Evolutionary conservation across 2,329 filamentous ascomycete genomes (phyloP).

Genomic region (Pezicula radicicola): DNA sequence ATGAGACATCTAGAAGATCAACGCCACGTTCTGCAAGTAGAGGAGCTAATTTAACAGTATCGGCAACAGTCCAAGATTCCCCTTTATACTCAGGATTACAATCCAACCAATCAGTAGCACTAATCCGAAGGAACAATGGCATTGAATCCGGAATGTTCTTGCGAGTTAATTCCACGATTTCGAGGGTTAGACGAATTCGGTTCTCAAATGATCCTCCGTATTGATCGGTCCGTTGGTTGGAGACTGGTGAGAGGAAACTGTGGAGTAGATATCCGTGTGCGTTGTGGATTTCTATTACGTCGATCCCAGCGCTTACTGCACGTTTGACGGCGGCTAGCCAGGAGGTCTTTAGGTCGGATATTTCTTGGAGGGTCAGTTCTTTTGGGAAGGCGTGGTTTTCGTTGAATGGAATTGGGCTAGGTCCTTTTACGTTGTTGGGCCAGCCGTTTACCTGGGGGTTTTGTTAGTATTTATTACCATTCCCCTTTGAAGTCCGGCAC

Average conservation of each 20-base stretch:
- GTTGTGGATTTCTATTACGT: conserved; percentile 77
- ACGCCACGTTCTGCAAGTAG: conserved; percentile 64
- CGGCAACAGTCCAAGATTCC: conserved; percentile 64
- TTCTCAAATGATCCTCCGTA: conserved; percentile 74
- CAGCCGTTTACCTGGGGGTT: conserved; percentile 44
- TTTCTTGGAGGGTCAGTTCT: conserved; percentile 67
- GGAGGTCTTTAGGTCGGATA: conserved; percentile 58
- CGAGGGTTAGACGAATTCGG: conserved; percentile 63
- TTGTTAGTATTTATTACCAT: not conserved
- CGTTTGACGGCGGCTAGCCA: conserved; percentile 58
- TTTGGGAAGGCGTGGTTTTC: conserved; percentile 59
- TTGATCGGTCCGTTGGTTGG: conserved; percentile 66
- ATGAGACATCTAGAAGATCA: conserved; percentile 72
- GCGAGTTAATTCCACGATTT: conserved; percentile 62
- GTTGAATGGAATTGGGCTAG: conserved; percentile 55
- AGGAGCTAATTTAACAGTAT: conserved; percentile 61
- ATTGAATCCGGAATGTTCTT: conserved; percentile 60
- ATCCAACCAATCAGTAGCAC: conserved; percentile 75
- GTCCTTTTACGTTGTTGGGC: conserved; percentile 51
- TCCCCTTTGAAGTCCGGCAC: too few species aligned
- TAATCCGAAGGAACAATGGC: conserved; percentile 72
- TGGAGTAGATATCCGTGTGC: conserved; percentile 78
- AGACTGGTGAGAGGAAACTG: conserved; percentile 64
- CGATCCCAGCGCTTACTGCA: conserved; percentile 63
- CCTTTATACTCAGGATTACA: conserved; percentile 47